Conservation (phyloP, 164 flowering plant genomes). For the Macadamia tetraphylla region DNA sequence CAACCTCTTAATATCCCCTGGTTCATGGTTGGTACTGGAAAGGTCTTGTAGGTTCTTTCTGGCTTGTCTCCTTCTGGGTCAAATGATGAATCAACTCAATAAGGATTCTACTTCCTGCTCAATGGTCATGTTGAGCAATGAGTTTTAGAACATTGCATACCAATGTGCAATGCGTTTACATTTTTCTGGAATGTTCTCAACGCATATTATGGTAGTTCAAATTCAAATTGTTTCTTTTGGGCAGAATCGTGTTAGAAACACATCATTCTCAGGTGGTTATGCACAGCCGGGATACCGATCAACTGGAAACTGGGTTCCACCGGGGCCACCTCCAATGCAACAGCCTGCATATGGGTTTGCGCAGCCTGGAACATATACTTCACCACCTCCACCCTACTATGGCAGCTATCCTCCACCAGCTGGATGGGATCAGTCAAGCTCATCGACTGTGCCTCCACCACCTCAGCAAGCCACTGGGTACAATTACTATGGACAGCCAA, state of each 20-base stretch:
- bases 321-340: constrained; percentile 25
- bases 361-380: constrained; percentile 25
- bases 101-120: too few species aligned
- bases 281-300: constrained; percentile 24
- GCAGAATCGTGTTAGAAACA: constrained; percentile 32
- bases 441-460: constrained; percentile 17
- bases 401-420: constrained; percentile 27
- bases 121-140: too few species aligned
- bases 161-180: too few species aligned
- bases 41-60: too few species aligned
- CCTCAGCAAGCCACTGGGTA: constrained; percentile 31
- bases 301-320: constrained; percentile 28
- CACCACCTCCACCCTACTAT: constrained; percentile 28
- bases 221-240: background rate
- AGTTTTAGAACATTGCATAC: too few species aligned
- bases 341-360: constrained; percentile 36
- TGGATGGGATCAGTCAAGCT: constrained; percentile 34
- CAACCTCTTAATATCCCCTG: too few species aligned
- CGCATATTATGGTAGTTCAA: too few species aligned
- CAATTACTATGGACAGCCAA: constrained; percentile 29
- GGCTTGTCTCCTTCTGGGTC: too few species aligned
- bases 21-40: too few species aligned
- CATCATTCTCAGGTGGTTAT: constrained; percentile 20
- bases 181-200: too few species aligned
- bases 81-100: too few species aligned